Conservation (phyloP, 2,329 filamentous ascomycete species). For the Laburnicola sp. region DNA sequence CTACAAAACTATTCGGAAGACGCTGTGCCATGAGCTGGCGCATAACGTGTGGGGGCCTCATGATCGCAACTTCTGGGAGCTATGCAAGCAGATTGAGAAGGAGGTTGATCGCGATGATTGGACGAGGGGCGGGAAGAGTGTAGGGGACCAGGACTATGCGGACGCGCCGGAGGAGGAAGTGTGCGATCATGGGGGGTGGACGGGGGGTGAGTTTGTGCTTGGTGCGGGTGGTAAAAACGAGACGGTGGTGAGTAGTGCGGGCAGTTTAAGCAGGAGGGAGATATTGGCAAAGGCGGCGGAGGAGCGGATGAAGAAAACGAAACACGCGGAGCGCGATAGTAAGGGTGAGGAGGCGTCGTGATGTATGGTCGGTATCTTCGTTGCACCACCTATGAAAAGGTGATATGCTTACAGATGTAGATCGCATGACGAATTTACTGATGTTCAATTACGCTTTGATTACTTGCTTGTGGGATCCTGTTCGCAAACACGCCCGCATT, state of each 20-base stretch:
- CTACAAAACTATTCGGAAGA: conserved; percentile 87
- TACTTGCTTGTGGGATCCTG: too few relatives aligned
- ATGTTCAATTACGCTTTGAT: too few relatives aligned
- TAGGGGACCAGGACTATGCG: conserved; percentile 41
- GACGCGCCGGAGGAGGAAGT: conserved; percentile 35
- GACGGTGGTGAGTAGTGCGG: conserved; percentile 28
- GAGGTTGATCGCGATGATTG: conserved; percentile 84
- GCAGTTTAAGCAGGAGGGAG: conserved; percentile 68
- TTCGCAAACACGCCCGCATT: too few relatives aligned
- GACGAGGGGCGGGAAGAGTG: conserved; percentile 63
- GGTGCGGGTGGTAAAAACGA: conserved; percentile 25
- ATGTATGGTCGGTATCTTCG: too few relatives aligned
- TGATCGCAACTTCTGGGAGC: conserved; percentile 84
- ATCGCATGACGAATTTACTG: too few relatives aligned
- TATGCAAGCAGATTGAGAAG: conserved; percentile 83
- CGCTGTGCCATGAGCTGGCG: conserved; percentile 90
- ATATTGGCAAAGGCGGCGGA: conserved; percentile 75
- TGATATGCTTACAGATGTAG: too few relatives aligned
- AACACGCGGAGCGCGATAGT: conserved; percentile 46
- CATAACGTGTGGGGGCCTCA: conserved; percentile 89
- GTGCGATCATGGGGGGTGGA: conserved; percentile 50
- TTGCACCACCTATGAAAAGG: too few relatives aligned
- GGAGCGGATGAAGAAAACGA: conserved; percentile 61
- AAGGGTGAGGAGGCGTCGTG: conserved; percentile 22
- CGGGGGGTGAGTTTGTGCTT: conserved; percentile 46